These are phyloP conservation scores for Ramalina intermedia DNA, from an alignment of 495 filamentous ascomycete genomes.

Conservation along the genomic window DNA sequence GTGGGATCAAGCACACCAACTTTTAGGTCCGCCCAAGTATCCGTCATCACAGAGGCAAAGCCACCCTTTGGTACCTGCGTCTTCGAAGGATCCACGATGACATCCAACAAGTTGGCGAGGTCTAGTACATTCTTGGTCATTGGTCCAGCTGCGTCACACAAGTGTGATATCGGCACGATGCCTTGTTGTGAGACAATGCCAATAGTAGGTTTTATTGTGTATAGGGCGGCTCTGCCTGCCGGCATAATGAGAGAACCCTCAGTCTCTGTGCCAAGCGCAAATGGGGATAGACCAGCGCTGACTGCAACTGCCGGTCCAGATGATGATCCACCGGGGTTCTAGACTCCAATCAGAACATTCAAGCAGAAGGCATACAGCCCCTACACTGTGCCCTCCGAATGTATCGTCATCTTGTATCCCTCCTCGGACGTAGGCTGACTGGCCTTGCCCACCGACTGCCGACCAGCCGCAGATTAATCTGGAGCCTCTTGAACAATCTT, in stretches of 20 bases:
- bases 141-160: conserved; percentile 21
- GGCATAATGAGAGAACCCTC: conserved; percentile 29
- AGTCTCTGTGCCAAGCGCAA: conserved; percentile 33
- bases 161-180: conserved; percentile 17
- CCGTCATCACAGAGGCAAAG: conserved; percentile 7
- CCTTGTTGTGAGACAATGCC: conserved; percentile 17
- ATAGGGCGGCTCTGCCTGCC: conserved; percentile 25
- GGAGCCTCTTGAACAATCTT: conserved; percentile 14
- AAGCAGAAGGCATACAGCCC: neutral
- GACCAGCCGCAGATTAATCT: conserved; percentile 31
- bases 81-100: conserved; percentile 10
- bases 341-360: no score
- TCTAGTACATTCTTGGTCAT: conserved; percentile 22
- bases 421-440: conserved; percentile 29
- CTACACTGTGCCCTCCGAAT: conserved; percentile 19
- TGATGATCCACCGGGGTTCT: conserved; percentile 30
- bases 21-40: conserved; percentile 2
- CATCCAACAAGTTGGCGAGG: conserved; percentile 17
- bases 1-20: conserved; percentile 3
- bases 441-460: conserved; percentile 26
- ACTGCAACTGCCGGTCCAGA: conserved; percentile 32
- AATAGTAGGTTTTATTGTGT: conserved; percentile 25
- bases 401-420: conserved; percentile 14
- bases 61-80: neutral
- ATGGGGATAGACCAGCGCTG: conserved; percentile 26